A percentile compares a stretch with the other conserved stretches of the same genome.
phyloP scores from a whole-genome alignment of 192 early-diverging fungal species.

The Lobosporangium transversale region DNA sequence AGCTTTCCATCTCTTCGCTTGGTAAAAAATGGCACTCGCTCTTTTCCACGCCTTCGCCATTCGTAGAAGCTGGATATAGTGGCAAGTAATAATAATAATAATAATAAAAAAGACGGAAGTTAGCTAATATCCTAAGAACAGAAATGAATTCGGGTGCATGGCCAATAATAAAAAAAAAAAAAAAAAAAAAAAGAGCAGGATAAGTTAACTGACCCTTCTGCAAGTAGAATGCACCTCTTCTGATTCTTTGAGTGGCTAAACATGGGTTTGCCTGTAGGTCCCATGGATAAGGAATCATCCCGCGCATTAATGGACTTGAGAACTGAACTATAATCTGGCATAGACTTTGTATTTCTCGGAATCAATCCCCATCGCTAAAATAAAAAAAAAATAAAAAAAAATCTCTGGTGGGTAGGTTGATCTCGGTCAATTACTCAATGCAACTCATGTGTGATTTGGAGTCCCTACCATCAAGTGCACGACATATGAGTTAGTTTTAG shows the following conservation, averaged over 20 bases:
- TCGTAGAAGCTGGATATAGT: conserved; percentile 59
- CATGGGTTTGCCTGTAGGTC: conserved; percentile 55
- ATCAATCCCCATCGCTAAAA: conserved; percentile 64
- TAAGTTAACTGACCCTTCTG: conserved; percentile 55
- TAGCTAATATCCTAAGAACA: no score
- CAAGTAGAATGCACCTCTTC: conserved; percentile 63
- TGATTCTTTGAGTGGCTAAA: conserved; percentile 59
- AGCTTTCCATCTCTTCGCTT: conserved; percentile 56
- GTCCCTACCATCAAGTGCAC: conserved; percentile 60
- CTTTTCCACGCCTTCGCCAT: conserved; percentile 61
- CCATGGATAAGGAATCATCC: conserved; percentile 59
- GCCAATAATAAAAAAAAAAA: no score
- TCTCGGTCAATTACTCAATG: no score
- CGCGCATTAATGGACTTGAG: conserved; percentile 63
- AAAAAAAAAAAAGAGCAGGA: neutral
- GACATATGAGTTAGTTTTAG: conserved; percentile 22
- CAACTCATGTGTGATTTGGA: no score
- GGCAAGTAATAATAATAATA: neutral
- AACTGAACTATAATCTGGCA: conserved; percentile 49
- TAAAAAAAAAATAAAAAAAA: neutral
- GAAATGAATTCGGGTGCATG: no score
- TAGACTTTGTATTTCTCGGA: conserved; percentile 53
- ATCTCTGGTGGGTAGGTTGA: neutral
- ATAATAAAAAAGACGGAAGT: no score
- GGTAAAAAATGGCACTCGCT: conserved; percentile 59